Percentiles rank a stretch among this genome's conserved stretches.
Conservation (phyloP, 495 filamentous ascomycete genomes). For the Copromyces sp. region DNA sequence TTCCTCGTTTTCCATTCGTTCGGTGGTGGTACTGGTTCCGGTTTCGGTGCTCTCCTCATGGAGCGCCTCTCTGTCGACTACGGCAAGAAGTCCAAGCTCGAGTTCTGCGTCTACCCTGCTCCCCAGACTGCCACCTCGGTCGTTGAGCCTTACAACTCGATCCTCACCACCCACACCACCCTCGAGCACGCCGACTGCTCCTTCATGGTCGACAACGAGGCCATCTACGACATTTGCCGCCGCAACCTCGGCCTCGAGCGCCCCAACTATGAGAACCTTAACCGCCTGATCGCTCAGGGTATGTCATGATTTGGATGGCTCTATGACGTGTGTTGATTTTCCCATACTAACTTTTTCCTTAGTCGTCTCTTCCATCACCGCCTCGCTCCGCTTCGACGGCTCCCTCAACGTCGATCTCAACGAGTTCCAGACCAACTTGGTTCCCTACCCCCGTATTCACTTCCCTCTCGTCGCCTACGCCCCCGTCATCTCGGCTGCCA, state of each 20-base stretch:
- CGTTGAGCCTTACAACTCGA: conserved; percentile 98
- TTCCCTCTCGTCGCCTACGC: conserved; percentile 96
- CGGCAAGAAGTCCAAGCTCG: conserved; percentile 98
- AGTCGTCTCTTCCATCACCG: conserved; percentile 98
- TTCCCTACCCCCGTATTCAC: conserved; percentile 98
- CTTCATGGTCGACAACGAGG: conserved; percentile 99
- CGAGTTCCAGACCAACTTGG: conserved; percentile 99
- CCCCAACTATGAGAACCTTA: conserved; percentile 95
- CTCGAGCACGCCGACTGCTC: conserved; percentile 99
- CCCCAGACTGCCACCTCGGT: conserved; percentile 94
- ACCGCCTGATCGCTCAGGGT: conserved; percentile 96
- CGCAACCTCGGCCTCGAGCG: conserved; percentile 94
- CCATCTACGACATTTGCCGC: conserved; percentile 98
- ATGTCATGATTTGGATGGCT: conserved; percentile 13
- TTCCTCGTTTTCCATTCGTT: conserved; percentile 99
- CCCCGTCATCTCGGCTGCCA: conserved; percentile 84
- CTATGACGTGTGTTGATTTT: background rate
- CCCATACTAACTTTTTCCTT: background rate
- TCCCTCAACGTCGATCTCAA: conserved; percentile 98
- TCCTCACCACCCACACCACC: conserved; percentile 96
- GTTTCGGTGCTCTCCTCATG: conserved; percentile 95
- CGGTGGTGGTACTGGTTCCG: conserved; percentile 95
- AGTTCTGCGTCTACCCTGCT: conserved; percentile 97
- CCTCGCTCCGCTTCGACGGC: conserved; percentile 95
- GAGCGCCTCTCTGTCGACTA: conserved; percentile 97